Evolutionary conservation across 148 eudicot genomes (phyloP).

Genomic region (Fagopyrum tataricum): DNA sequence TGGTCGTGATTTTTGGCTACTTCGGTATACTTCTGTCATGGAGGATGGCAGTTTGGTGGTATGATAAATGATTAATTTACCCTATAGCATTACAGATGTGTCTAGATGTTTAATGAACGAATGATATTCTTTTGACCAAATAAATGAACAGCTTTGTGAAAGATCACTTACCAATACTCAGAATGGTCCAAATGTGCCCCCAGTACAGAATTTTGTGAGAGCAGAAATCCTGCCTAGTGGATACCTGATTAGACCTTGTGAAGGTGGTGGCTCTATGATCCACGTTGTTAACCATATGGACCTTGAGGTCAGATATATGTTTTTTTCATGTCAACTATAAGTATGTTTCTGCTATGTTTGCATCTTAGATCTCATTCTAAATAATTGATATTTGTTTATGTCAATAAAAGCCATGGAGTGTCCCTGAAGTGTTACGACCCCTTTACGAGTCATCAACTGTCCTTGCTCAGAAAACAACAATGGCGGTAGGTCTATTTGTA

Average conservation of each 20-base stretch:
- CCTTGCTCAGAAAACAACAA: conserved; percentile 72
- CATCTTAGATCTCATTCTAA: neutral
- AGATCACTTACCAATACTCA: conserved; percentile 86
- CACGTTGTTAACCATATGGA: conserved; percentile 81
- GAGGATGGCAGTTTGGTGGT: conserved; percentile 99
- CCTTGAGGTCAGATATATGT: conserved; percentile 42
- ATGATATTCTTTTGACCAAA: neutral
- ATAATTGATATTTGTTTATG: conserved; percentile 1
- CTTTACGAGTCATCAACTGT: conserved; percentile 75
- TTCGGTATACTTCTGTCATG: conserved; percentile 87
- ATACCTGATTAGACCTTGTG: conserved; percentile 75
- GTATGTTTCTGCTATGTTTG: neutral
- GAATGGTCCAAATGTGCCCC: conserved; percentile 84
- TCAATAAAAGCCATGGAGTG: conserved; percentile 58
- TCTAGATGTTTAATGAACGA: conserved; percentile 1
- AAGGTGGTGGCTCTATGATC: conserved; percentile 77
- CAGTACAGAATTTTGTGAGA: conserved; percentile 63
- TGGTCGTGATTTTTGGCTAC: conserved; percentile 94
- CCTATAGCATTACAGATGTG: neutral
- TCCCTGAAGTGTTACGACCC: conserved; percentile 81
- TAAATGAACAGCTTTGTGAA: conserved; percentile 64
- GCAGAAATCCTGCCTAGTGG: conserved; percentile 83
- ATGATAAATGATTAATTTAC: conserved; percentile 9
- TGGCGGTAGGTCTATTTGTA: conserved; percentile 38
- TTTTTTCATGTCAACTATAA: neutral